These are phyloP conservation scores for Sporobolomyces pararoseus DNA, from an alignment of 768 basidiomycete genomes.

Conservation along the genomic window DNA sequence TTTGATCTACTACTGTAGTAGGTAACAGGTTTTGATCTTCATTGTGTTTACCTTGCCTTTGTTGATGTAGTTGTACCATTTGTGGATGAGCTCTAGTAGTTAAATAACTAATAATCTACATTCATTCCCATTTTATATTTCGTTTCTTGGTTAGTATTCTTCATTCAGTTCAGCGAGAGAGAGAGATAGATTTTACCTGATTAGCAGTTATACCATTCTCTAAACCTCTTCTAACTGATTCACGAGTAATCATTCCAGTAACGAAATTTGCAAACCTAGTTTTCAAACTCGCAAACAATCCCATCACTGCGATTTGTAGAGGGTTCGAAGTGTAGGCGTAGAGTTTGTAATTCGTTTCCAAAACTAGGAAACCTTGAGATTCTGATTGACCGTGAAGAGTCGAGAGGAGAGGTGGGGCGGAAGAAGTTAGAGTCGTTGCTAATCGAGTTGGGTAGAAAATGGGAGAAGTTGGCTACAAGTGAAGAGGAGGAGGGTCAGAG, in stretches of 20 bases:
- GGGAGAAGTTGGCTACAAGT: slow-evolving; percentile 59
- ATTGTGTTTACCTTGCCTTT: slow-evolving; percentile 1
- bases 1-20: slow-evolving; percentile 96
- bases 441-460: slow-evolving; percentile 92
- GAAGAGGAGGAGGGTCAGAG: not conserved
- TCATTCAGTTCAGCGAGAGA: slow-evolving; percentile 5
- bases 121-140: not conserved
- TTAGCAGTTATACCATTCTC: slow-evolving; percentile 92
- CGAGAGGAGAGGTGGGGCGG: slow-evolving; percentile 60
- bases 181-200: slow-evolving; percentile 59
- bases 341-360: slow-evolving; percentile 96
- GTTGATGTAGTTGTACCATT: slow-evolving; percentile 77
- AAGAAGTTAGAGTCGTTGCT: slow-evolving; percentile 88
- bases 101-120: slow-evolving; percentile 90
- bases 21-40: slow-evolving; percentile 81
- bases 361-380: slow-evolving; percentile 77
- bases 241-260: slow-evolving; percentile 90
- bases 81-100: slow-evolving; percentile 93
- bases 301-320: slow-evolving; percentile 89
- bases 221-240: slow-evolving; percentile 90
- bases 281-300: slow-evolving; percentile 85
- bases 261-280: slow-evolving; percentile 95
- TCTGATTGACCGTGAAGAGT: slow-evolving; percentile 49
- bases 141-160: no score
- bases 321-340: slow-evolving; percentile 99